Evolutionary conservation across 257 asterid species (phyloP), one percentile per base, ranked within the genome.

Genomic region (Capsicum pubescens): DNA sequence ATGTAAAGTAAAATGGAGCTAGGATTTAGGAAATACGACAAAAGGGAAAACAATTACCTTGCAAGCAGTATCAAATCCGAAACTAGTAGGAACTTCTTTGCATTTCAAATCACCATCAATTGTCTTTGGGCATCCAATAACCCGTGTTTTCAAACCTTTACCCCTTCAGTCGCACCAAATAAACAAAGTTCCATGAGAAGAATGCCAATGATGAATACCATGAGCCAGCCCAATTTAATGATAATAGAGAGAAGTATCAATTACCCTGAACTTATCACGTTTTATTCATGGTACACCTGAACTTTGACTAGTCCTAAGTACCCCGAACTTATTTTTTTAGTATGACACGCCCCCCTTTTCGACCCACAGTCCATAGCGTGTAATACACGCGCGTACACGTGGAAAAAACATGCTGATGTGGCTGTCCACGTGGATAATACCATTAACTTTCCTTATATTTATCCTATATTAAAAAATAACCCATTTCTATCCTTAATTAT

Each of bases 31-130:
- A 69, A 69, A 39, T 69, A 74, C 12, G 80, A 54, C 80, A 50
- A 74, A 67, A 21, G 35, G 81, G 61, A 54, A 70, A 46, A 8
- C n/a, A 32, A 83, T 82, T 79, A 97, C 99, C 99, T 97, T 97
- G 99, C 99, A 97, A 72, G 99, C 99, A 67, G 99, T 97, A 83
- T 97, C 99, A 86, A 97, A 97, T 32, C 99, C 99, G 82, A 97
- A 97, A 90, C 99, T 97, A 80, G 90, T 79, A 80, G 99, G 99
- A 78, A 97, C 99, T 90, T 97, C 99, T 87, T 91, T 94, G 91
- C 93, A 86, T 88, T 97, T 97, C 85, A 95, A 92, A 90, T 97
- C 99, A 87, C 99, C 99, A 82, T 97, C 99, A 72, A 97, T 97
- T 85, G 99, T 97, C 91, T 97, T 97, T 9, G 99, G 99, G 81